These are phyloP conservation scores for Penicillium sp. DNA, from an alignment of 2,329 filamentous ascomycete genomes.

Conservation along the genomic window DNA sequence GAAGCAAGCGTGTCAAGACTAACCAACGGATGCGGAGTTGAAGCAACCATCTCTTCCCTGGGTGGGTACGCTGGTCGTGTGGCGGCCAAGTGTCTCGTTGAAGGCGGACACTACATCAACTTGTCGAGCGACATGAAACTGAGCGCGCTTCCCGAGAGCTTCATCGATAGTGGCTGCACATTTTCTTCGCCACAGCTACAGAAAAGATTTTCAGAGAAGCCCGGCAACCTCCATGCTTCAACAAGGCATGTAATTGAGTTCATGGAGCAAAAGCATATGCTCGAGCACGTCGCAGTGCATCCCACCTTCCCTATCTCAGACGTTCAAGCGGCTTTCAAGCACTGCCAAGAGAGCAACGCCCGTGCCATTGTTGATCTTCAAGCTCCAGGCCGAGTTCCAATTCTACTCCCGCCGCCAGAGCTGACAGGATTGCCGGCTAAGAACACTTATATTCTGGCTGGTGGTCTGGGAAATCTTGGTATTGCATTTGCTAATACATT, in stretches of 20 bases:
- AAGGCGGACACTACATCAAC: slow-evolving; percentile 17
- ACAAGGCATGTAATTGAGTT: slow-evolving; percentile 12
- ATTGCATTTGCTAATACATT: slow-evolving; percentile 18
- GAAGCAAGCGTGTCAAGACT: slow-evolving; percentile 13
- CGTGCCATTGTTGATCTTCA: slow-evolving; percentile 13
- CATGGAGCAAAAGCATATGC: slow-evolving; percentile 13
- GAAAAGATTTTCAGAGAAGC: slow-evolving; percentile 14
- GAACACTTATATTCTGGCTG: slow-evolving; percentile 19
- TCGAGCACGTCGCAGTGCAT: slow-evolving; percentile 11
- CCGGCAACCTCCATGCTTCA: slow-evolving; percentile 11
- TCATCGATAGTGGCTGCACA: slow-evolving; percentile 16
- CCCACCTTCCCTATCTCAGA: slow-evolving; percentile 9
- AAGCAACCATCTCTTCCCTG: slow-evolving; percentile 14
- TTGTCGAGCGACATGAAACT: slow-evolving; percentile 16
- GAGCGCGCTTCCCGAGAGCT: slow-evolving; percentile 15
- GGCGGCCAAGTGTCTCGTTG: slow-evolving; percentile 11
- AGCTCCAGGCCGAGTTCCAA: slow-evolving; percentile 12
- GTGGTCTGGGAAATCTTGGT: slow-evolving; percentile 21
- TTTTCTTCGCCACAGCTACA: slow-evolving; percentile 15
- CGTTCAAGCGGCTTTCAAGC: slow-evolving; percentile 8
- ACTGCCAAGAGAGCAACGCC: slow-evolving; percentile 7
- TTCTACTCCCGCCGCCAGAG: slow-evolving; percentile 11
- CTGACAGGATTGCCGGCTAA: slow-evolving; percentile 6
- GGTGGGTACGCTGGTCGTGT: slow-evolving; percentile 12
- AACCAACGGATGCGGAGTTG: slow-evolving; percentile 15